phyloP scores from a whole-genome alignment of 2,329 filamentous ascomycete genomes.

The Aspergillus sp. region DNA sequence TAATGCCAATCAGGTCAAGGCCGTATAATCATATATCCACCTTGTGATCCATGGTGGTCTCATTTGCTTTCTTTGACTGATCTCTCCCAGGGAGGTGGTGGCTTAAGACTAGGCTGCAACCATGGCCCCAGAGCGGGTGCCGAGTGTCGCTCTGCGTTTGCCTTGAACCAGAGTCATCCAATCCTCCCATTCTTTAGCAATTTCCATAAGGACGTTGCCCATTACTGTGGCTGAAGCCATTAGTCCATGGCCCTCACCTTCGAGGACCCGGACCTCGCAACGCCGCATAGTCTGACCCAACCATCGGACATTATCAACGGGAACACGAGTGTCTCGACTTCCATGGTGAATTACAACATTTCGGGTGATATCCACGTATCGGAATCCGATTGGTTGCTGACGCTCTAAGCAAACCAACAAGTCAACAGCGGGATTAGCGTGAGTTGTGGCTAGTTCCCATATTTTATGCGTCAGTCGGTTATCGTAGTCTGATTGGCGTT shows the following conservation, averaged over 20 bases:
- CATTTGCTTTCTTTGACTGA: background rate
- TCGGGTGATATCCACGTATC: slow-evolving; percentile 92
- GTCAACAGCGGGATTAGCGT: slow-evolving; percentile 92
- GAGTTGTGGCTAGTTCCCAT: slow-evolving; percentile 87
- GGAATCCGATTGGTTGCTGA: slow-evolving; percentile 87
- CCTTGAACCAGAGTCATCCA: slow-evolving; percentile 65
- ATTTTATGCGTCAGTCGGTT: slow-evolving; percentile 85
- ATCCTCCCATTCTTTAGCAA: slow-evolving; percentile 90
- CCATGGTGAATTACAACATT: slow-evolving; percentile 94
- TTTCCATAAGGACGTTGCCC: slow-evolving; percentile 91
- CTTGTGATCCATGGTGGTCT: background rate
- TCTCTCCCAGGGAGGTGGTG: background rate
- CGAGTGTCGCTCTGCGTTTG: slow-evolving; percentile 35
- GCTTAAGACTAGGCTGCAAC: slow-evolving; percentile 4
- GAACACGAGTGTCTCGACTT: slow-evolving; percentile 83
- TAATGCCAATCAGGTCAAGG: background rate
- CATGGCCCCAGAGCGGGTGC: slow-evolving; percentile 22
- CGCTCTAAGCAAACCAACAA: slow-evolving; percentile 89
- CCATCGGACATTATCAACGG: slow-evolving; percentile 94
- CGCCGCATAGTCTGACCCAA: slow-evolving; percentile 89
- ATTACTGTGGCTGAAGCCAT: slow-evolving; percentile 95
- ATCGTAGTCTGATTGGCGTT: slow-evolving; percentile 63
- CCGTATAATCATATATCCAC: background rate
- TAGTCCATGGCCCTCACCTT: slow-evolving; percentile 88
- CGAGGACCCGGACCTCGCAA: slow-evolving; percentile 86